These are phyloP conservation scores for Barnettozyma vustinii DNA, from an alignment of 805 yeast species.

Conservation along the genomic window DNA sequence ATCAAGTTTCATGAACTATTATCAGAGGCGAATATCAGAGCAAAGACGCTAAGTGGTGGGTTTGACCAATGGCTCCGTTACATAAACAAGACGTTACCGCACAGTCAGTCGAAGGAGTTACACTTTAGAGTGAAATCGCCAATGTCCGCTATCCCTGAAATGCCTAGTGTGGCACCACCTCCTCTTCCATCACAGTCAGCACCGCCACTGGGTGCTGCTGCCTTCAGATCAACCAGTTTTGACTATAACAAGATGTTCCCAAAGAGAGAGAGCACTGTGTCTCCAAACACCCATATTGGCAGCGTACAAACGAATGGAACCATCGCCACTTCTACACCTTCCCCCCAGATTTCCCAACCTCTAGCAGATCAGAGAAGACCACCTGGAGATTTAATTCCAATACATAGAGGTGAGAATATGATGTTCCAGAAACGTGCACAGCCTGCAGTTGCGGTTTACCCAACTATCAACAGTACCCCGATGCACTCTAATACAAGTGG, in stretches of 20 bases:
- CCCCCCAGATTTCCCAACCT: neutral
- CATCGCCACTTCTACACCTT: neutral
- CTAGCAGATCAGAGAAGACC: neutral
- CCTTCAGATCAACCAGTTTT: slow-evolving; percentile 1
- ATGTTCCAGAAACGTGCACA: slow-evolving; percentile 3
- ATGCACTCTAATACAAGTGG: neutral
- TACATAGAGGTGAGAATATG: slow-evolving; percentile 1
- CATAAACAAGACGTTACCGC: slow-evolving; percentile 23
- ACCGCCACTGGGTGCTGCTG: slow-evolving; percentile 2
- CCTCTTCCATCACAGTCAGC: slow-evolving; percentile 11
- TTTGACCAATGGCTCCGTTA: slow-evolving; percentile 38
- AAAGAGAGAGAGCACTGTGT: slow-evolving; percentile 6
- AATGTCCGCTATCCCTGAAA: slow-evolving; percentile 20
- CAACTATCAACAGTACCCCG: neutral
- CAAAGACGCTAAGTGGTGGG: slow-evolving; percentile 38
- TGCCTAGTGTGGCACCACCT: slow-evolving; percentile 26
- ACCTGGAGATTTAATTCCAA: neutral
- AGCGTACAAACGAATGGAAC: neutral
- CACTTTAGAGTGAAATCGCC: slow-evolving; percentile 25
- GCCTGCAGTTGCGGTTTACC: slow-evolving; percentile 1
- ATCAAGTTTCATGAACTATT: slow-evolving; percentile 25
- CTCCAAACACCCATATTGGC: slow-evolving; percentile 1
- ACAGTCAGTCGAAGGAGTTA: slow-evolving; percentile 16
- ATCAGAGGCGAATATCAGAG: slow-evolving; percentile 8
- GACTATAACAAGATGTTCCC: slow-evolving; percentile 13